Conservation (phyloP, 208 protist species). For the Zelonia costaricensis region DNA sequence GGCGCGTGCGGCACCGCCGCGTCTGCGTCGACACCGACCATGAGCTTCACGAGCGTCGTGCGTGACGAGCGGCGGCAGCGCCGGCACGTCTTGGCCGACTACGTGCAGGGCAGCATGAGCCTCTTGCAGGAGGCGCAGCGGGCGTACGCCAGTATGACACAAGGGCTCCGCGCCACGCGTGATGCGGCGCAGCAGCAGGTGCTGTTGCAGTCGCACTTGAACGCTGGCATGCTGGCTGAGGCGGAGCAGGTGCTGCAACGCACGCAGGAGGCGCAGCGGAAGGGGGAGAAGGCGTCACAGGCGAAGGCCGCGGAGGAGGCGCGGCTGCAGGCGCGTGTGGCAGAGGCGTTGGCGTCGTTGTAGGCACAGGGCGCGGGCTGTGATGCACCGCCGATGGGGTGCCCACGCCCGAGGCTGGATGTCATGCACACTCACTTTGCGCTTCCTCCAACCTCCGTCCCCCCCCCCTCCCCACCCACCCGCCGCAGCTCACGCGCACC, state of each 20-base stretch:
- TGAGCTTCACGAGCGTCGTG: too few species aligned
- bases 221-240: conserved; percentile 12
- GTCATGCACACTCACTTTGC: too few species aligned
- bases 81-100: conserved; percentile 13
- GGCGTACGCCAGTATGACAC: conserved; percentile 8
- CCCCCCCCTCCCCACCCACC: too few species aligned
- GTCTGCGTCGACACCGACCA: too few species aligned
- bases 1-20: background rate
- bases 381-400: too few species aligned
- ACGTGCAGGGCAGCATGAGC: conserved; percentile 6
- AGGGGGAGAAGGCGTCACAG: background rate
- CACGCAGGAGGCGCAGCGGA: conserved; percentile 5
- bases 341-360: conserved; percentile 22
- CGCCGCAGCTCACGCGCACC: too few species aligned
- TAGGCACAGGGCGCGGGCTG: too few species aligned
- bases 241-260: conserved; percentile 16
- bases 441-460: too few species aligned
- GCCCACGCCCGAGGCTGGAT: too few species aligned
- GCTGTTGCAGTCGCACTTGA: conserved; percentile 25
- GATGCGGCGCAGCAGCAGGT: conserved; percentile 29
- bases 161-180: background rate
- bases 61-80: conserved; percentile 24
- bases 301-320: conserved; percentile 31
- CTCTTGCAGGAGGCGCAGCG: conserved; percentile 17
- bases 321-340: conserved; percentile 36